Base-by-base conservation (phyloP, 2,329 filamentous ascomycete species). In the Fusarium zealandicum region DNA sequence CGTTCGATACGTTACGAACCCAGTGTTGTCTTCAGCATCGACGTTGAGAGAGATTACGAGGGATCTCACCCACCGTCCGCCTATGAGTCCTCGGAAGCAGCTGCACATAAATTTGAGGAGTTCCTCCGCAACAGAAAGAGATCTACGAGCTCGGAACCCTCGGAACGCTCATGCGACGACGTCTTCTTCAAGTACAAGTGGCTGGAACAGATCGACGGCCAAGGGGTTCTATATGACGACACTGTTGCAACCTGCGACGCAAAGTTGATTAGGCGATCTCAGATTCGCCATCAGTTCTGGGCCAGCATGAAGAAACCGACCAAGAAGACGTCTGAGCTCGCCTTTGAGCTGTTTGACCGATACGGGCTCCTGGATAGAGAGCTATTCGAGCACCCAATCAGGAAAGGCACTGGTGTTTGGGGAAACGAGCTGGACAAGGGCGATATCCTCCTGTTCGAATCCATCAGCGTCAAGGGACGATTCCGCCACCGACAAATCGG, bases 381-480 rank as follows among this genome's bases (percentile, higher is more conserved):
- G 10, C 27, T 25, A 5, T 41, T 17, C 18, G 16, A 40, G 6
- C 51, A 54, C 22, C 20, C 33, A 1, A 12, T 41, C 27, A 44
- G 41, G 28, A 33, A 32, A 12, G 51, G 45, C 6, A 49, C 51
- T 13, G 51, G 51, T 14, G 27, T 45, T 6, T 54, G 51, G 51
- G 40, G 20, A 4, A 28, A 6, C 3, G 51, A 54, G 18, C 28
- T 54, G n/a, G 35, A 50, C 28, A 1, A 7, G 4, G 44, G 40
- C 11, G 39, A 50, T 33, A 40, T 54, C 2, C 27, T 54, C 2
- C 30, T 54, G 17, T n/a, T 54, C 17, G 35, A 45, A 22, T 6
- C 12, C 10, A 32, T 54, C 16, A 7, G 3, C 16, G 17, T 54
- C n/a, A 13, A 16, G 5, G 9, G 3, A 11, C 12, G 14, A 4